Percentiles rank a stretch among this genome's conserved stretches.
phyloP scores from a whole-genome alignment of 257 asterid species.

The Striga asiatica region DNA sequence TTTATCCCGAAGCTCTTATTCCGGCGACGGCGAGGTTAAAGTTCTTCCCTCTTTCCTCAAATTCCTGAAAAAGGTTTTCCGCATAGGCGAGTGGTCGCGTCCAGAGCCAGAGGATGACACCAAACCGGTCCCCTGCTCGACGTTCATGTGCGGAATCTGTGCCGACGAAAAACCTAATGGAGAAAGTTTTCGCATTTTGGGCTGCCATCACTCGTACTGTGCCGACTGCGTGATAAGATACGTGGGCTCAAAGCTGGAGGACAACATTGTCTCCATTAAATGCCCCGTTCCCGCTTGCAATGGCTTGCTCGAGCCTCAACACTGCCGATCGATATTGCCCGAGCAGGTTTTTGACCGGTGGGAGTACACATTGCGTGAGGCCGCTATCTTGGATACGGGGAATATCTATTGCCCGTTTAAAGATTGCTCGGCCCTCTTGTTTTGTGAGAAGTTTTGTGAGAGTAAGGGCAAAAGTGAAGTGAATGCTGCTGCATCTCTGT shows the following conservation, averaged over 20 bases:
- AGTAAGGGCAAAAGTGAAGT: not conserved
- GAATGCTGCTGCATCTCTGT: constrained; percentile 17
- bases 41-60: not conserved
- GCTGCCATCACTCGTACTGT: constrained; percentile 45
- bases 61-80: constrained; percentile 4
- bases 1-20: constrained; percentile 11
- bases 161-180: constrained; percentile 27
- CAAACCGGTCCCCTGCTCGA: constrained; percentile 2
- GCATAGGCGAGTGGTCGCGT: constrained; percentile 42
- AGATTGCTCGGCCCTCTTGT: constrained; percentile 50
- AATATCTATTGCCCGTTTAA: constrained; percentile 52
- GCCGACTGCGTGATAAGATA: constrained; percentile 33
- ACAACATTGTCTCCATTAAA: constrained; percentile 20
- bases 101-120: constrained; percentile 11
- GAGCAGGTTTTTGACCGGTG: constrained; percentile 55
- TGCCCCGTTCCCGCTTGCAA: constrained; percentile 47
- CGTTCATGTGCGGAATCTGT: constrained; percentile 46
- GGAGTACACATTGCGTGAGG: constrained; percentile 67
- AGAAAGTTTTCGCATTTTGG: constrained; percentile 23
- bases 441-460: constrained; percentile 29
- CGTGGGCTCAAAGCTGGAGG: constrained; percentile 43
- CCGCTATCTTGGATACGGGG: constrained; percentile 34
- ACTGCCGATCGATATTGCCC: constrained; percentile 36
- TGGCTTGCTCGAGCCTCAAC: constrained; percentile 45
- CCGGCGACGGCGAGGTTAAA: constrained; percentile 17